Evolutionary conservation across 1,284 basidiomycete species (phyloP), one percentile per base, ranked within the genome.

Genomic region (Ustilago nuda): DNA sequence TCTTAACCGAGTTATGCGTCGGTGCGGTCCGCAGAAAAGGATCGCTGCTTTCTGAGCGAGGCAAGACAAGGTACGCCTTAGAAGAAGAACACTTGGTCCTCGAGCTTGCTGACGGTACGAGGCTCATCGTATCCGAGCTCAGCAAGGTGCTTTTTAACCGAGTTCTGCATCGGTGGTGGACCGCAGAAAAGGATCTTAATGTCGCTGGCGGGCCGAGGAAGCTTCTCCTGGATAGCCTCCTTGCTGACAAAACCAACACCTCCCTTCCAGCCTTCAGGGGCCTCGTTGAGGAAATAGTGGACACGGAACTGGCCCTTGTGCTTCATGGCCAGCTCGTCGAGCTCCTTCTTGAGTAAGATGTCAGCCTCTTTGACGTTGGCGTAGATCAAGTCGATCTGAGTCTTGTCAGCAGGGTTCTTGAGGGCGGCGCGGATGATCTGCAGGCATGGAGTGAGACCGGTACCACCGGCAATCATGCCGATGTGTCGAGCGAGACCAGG

Each of bases 1-100:
- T 94, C 89, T 98, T 98, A 94, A 98, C 98, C 53, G 95, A 96
- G 60, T 88, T 89, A 86, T 97, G 92, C 96, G 98, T 98, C 8
- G 95, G 95, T 27, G 95, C 95, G 96, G 17, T 41, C 15, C 48
- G 48, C 48, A 50, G 48, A 50, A 50, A 30, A 50, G 23, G 48
- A 32, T 8, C 48, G 1, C 30, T 27, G 30, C 27, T 50, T 4
- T 19, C 33, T 33, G 35, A 53, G 51, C 4, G 33, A 53, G 36
- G 30, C n/a, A 35, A 8, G 4, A 8, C 27, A 5, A 11, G 37
- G 12, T 23, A 15, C 46, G 19, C 1, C n/a, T 82, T 53, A 83
- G 80, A 83, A 83, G 67, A 67, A 79, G 63, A 83, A 83, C 66
- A 83, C 81, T 56, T 83, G 81, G 63, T 78, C 76, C 36, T 76